Evolutionary conservation across 2,329 filamentous ascomycete species (phyloP), one percentile per base, ranked within the genome.

Genomic region (Pestalotiopsis sp.): DNA sequence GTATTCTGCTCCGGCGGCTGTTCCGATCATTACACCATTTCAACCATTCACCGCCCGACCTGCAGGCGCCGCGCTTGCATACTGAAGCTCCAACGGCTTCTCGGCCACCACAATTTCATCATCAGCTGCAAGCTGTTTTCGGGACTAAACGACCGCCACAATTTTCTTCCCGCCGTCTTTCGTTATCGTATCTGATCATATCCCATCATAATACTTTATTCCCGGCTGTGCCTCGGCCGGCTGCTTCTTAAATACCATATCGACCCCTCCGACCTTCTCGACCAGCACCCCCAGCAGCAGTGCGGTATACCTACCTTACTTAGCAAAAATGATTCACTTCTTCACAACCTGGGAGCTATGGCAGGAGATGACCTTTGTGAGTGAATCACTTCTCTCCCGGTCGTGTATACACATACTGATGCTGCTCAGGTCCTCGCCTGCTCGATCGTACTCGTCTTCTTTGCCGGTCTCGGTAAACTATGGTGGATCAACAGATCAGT

Each of bases 321-420:
- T 82, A 77, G 72, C 63, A 81, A 80, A 75, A 17, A 52, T 52
- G 45, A 75, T 72, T 64, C 78, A 75, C 52, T 93, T 94, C 80
- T 93, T 92, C 80, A 75, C 84, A 57, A 85, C 82, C 64, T 97
- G 94, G 94, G 83, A 87, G 73, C 82, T 96, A 75, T 97, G 94
- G 94, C 89, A 96, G 85, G 90, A 97, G 83, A 91, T 97, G 90
- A 93, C 91, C 66, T 93, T 97, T 83, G 94, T 97, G 83, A 85
- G 92, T 86, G 17, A 38, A 39, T 3, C 27, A 20, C 27, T 52
- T 27, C 17, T 38, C 36, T 11, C 14, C 27, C 1, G 17, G 39
- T 36, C 17, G 11, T 60, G n/a, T 49, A 49, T 57, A 12, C 64
- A 6, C 6, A 64, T 52, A 68, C 75, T 78, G 64, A 77, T 64